These are phyloP conservation scores for Delitschia confertaspora DNA, from an alignment of 495 filamentous ascomycete species.

Conservation along the genomic window DNA sequence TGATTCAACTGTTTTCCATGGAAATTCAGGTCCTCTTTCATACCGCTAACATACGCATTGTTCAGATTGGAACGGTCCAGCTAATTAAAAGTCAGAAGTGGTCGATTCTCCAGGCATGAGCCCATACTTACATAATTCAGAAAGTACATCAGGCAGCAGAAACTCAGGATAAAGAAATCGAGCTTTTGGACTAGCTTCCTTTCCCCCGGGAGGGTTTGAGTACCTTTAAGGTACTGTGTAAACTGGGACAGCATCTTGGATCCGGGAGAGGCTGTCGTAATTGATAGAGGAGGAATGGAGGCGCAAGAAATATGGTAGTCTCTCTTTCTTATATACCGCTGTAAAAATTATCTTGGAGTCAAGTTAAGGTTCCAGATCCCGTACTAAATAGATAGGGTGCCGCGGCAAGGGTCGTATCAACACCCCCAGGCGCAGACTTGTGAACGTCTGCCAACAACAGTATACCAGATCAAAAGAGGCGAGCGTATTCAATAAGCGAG, in stretches of 20 bases:
- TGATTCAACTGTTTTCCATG: constrained; percentile 49
- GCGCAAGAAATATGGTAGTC: too few species aligned
- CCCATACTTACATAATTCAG: constrained; percentile 27
- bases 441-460: too few species aligned
- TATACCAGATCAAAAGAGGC: too few species aligned
- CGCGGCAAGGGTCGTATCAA: too few species aligned
- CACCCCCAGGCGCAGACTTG: too few species aligned
- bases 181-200: constrained; percentile 45
- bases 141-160: constrained; percentile 56
- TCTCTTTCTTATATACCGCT: too few species aligned
- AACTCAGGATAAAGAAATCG: constrained; percentile 58
- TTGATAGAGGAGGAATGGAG: constrained; percentile 1
- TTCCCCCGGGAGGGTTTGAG: constrained; percentile 35
- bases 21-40: constrained; percentile 55
- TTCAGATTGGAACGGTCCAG: constrained; percentile 52
- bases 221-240: constrained; percentile 20
- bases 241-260: constrained; percentile 17
- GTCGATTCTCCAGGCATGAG: too few species aligned
- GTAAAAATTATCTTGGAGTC: too few species aligned
- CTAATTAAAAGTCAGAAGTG: constrained; percentile 7
- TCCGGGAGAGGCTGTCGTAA: too few species aligned
- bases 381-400: too few species aligned
- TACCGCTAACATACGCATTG: constrained; percentile 58
- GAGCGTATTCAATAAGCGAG: too few species aligned
- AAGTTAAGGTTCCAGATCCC: too few species aligned